A percentile compares a stretch with the other conserved stretches of the same genome.
These are phyloP conservation scores for Hyaloscypha variabilis DNA, from an alignment of 495 filamentous ascomycete genomes.

Conservation along the genomic window DNA sequence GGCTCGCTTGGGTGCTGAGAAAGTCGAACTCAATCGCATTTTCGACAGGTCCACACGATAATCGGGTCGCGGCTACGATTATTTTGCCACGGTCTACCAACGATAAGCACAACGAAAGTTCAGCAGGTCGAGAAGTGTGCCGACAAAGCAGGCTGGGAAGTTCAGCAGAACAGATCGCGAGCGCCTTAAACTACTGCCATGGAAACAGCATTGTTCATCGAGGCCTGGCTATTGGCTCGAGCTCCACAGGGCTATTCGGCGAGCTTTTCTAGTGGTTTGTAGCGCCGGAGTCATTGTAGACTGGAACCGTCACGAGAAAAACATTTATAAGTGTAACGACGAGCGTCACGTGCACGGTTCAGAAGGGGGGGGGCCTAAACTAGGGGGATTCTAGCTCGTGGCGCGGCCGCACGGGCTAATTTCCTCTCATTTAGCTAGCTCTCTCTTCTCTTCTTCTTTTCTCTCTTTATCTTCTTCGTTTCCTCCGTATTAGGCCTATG, in stretches of 20 bases:
- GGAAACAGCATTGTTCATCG: not conserved
- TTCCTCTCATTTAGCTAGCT: no score
- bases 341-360: no score
- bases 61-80: not conserved
- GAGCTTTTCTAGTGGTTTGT: not conserved
- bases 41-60: constrained; percentile 25
- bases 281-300: not conserved
- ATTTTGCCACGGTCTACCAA: not conserved
- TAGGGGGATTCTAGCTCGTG: no score
- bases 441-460: no score
- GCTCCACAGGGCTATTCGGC: not conserved
- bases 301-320: no score
- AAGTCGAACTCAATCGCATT: constrained; percentile 27
- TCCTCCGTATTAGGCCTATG: no score
- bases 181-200: not conserved
- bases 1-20: constrained; percentile 13
- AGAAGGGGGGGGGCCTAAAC: no score
- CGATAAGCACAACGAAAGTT: not conserved
- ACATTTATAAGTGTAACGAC: no score
- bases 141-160: not conserved
- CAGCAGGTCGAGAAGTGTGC: constrained; percentile 2
- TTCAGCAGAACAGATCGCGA: constrained; percentile 7
- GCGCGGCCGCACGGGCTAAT: no score
- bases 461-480: no score
- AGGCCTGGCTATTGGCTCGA: not conserved